Evolutionary conservation across 2,329 filamentous ascomycete genomes (phyloP).

Genomic region (Pseudocercospora eumusae): DNA sequence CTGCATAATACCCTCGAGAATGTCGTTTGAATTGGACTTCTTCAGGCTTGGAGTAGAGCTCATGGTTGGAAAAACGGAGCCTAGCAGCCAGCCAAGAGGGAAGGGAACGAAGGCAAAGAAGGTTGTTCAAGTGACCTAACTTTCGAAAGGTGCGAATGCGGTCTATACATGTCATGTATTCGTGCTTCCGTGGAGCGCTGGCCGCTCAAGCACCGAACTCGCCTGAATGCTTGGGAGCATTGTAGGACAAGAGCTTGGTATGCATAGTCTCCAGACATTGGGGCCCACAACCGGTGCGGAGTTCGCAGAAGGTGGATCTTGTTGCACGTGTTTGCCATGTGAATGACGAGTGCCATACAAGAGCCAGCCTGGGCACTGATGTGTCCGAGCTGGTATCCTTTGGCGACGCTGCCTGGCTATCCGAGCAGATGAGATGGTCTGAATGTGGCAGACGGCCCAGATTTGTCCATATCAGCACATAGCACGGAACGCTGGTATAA

Average conservation of each 20-base stretch:
- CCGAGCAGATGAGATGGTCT: too few species aligned
- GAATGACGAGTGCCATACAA: neutral
- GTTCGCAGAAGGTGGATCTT: neutral
- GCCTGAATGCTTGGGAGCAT: neutral
- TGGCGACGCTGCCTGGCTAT: too few species aligned
- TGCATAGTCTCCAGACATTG: neutral
- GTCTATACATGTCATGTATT: neutral
- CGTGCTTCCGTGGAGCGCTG: neutral
- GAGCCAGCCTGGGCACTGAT: too few species aligned
- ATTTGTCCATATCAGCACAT: too few species aligned
- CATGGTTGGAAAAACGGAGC: neutral
- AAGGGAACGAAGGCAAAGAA: neutral
- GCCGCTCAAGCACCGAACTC: neutral
- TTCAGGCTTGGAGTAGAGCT: neutral
- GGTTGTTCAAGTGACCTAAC: neutral
- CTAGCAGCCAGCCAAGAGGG: neutral
- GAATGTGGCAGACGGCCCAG: too few species aligned
- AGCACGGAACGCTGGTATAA: too few species aligned
- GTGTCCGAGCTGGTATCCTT: too few species aligned
- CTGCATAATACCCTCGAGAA: neutral
- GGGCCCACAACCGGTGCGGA: neutral
- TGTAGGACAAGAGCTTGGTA: neutral
- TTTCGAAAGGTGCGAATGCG: neutral
- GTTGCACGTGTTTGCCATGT: neutral
- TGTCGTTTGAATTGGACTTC: neutral